Percentiles rank a stretch among this genome's conserved stretches.
Conservation (phyloP, 1,139 yeast species). For the Geotrichum aggregatum region DNA sequence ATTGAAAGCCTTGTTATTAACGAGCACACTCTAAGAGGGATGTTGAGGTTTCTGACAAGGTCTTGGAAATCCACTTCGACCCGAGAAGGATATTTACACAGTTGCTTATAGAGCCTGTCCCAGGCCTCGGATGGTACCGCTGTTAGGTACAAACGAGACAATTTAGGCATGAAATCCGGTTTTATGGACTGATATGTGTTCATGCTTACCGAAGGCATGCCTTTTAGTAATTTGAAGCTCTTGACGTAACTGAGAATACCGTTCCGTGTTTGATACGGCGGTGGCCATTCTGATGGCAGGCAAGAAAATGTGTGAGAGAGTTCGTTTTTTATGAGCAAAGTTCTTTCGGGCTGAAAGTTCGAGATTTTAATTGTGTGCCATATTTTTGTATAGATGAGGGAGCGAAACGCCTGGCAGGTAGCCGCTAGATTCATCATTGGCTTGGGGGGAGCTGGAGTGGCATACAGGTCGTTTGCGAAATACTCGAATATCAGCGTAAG, state of each 20-base stretch:
- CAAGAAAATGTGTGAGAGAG: not conserved
- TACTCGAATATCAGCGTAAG: not conserved
- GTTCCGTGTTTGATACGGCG: not conserved
- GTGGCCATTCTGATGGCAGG: not conserved
- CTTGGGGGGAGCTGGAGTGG: not conserved
- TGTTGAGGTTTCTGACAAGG: not conserved
- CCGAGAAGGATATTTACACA: not conserved
- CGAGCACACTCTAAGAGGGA: not conserved
- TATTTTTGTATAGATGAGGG: not conserved
- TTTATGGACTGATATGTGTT: not conserved
- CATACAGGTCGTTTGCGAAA: not conserved
- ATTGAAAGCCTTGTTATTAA: not conserved
- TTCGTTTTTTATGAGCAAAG: not conserved
- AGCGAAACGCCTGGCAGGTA: constrained; percentile 2
- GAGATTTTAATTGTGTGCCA: not conserved
- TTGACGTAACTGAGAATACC: not conserved
- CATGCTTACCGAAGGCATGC: too few relatives aligned
- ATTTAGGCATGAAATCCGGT: not conserved
- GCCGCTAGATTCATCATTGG: not conserved
- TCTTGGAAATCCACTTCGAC: not conserved
- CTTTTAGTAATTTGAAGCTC: not conserved
- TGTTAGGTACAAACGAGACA: not conserved
- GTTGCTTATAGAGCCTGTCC: not conserved
- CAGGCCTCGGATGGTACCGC: not conserved
- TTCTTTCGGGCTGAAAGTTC: not conserved